These are phyloP conservation scores for Coemansia asiatica DNA, from an alignment of 192 early-diverging fungal species.

Conservation along the genomic window DNA sequence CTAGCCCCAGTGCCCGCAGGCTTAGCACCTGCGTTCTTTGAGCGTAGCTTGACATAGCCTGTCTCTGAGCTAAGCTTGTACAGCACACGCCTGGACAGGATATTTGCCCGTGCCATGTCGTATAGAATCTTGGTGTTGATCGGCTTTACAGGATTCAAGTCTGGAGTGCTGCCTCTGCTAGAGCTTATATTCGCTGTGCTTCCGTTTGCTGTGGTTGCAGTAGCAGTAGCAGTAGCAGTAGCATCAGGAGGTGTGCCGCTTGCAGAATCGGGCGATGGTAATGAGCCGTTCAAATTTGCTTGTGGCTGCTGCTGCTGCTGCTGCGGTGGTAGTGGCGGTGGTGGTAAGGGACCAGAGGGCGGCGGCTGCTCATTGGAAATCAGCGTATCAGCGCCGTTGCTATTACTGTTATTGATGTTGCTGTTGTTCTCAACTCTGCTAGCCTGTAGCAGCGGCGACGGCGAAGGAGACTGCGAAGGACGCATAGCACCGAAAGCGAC, in stretches of 20 bases:
- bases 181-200: neutral
- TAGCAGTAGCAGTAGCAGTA: neutral
- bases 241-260: neutral
- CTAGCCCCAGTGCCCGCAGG: neutral
- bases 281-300: neutral
- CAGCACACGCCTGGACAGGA: conserved; percentile 41
- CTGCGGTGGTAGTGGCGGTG: neutral
- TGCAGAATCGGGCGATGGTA: neutral
- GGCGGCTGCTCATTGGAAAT: neutral
- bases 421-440: too few relatives aligned
- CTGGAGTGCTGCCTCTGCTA: conserved; percentile 11
- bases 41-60: conserved; percentile 50
- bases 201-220: conserved; percentile 7
- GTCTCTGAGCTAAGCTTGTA: conserved; percentile 49
- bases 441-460: neutral
- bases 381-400: neutral
- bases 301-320: neutral
- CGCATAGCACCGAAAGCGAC: conserved; percentile 27
- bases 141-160: conserved; percentile 6
- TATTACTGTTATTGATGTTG: neutral
- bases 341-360: conserved; percentile 10
- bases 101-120: conserved; percentile 50
- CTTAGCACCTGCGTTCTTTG: conserved; percentile 23
- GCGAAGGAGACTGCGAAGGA: conserved; percentile 11
- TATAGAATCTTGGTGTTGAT: conserved; percentile 46